A percentile compares a stretch with the other conserved stretches of the same genome.
These are phyloP conservation scores for Podila horticola DNA, from an alignment of 192 early-diverging fungal species.

Conservation along the genomic window DNA sequence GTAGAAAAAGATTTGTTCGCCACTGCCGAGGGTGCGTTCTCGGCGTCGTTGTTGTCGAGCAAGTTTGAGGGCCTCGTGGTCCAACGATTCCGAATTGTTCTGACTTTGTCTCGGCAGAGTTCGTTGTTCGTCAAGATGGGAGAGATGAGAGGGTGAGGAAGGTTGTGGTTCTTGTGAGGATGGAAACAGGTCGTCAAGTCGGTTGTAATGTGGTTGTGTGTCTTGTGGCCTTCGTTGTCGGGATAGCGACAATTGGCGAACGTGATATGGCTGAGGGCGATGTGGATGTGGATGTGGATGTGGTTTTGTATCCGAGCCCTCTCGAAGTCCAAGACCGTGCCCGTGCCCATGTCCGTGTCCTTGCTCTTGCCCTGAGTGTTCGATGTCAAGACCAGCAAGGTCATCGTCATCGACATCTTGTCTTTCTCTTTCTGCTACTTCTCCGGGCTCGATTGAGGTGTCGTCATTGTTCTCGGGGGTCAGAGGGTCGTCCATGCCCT, in stretches of 20 bases:
- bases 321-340: no score
- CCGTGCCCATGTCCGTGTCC: constrained; percentile 3
- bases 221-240: not conserved
- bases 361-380: not conserved
- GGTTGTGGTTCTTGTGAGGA: no score
- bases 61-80: not conserved
- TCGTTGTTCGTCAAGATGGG: no score
- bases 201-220: constrained; percentile 2
- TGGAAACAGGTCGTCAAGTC: no score
- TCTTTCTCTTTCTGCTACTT: no score
- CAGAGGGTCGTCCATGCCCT: constrained; percentile 31
- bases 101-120: no score
- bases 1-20: constrained; percentile 45
- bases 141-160: no score
- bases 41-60: constrained; percentile 11
- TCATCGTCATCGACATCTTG: not conserved
- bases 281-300: constrained; percentile 5
- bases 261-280: not conserved
- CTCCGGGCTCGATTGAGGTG: not conserved
- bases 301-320: constrained; percentile 29
- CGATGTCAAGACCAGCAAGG: no score
- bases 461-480: not conserved
- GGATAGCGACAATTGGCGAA: not conserved
- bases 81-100: not conserved
- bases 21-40: constrained; percentile 18